Conservation (phyloP, 1,284 basidiomycete genomes). For the Abortiporus biennis region DNA sequence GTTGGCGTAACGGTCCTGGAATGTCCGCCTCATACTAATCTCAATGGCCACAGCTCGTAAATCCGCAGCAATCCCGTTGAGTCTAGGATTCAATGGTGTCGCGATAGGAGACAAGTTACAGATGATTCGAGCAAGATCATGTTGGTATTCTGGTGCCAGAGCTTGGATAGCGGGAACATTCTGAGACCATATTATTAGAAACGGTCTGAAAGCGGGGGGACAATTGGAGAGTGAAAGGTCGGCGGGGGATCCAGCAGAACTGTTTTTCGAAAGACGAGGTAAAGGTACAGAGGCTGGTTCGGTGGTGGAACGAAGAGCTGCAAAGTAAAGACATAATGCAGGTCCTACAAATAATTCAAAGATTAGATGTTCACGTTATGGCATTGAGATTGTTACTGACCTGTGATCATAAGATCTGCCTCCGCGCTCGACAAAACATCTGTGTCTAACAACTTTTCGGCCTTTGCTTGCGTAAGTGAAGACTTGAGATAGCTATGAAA, state of each 20-base stretch:
- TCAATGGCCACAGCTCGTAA: slow-evolving; percentile 73
- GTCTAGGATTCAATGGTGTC: slow-evolving; percentile 28
- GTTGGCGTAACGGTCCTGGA: slow-evolving; percentile 67
- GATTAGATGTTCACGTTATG: not conserved
- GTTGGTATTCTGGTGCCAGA: slow-evolving; percentile 57
- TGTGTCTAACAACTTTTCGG: slow-evolving; percentile 63
- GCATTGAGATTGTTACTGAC: slow-evolving; percentile 29
- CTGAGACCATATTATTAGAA: slow-evolving; percentile 67
- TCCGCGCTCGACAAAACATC: slow-evolving; percentile 70
- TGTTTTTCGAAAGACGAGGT: slow-evolving; percentile 33
- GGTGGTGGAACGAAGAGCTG: slow-evolving; percentile 56
- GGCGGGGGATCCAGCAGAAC: slow-evolving; percentile 25
- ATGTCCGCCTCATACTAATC: slow-evolving; percentile 74
- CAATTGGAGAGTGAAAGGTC: slow-evolving; percentile 51
- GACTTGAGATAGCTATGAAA: slow-evolving; percentile 79
- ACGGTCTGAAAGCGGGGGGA: slow-evolving; percentile 54
- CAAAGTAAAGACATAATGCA: slow-evolving; percentile 64
- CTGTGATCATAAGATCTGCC: slow-evolving; percentile 76
- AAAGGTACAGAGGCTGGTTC: slow-evolving; percentile 57
- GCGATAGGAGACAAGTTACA: slow-evolving; percentile 53
- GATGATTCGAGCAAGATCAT: slow-evolving; percentile 75
- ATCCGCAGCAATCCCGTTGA: slow-evolving; percentile 66
- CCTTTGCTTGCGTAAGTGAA: slow-evolving; percentile 68
- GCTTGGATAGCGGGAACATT: slow-evolving; percentile 60
- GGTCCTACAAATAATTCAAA: slow-evolving; percentile 36